Base-by-base conservation (phyloP, 345 rosid genomes). In the Citrus unshiu region DNA sequence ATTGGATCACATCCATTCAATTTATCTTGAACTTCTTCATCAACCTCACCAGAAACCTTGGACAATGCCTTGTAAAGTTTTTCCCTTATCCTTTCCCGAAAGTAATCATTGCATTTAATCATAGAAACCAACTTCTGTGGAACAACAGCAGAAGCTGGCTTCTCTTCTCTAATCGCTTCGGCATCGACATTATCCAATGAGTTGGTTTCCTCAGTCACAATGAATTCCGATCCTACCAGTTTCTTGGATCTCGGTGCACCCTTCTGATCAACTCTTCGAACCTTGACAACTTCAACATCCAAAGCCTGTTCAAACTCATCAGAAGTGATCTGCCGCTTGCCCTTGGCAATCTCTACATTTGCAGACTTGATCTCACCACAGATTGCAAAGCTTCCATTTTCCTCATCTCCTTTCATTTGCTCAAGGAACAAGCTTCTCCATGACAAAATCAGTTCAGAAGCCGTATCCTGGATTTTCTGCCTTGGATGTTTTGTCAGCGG, bases 401-500 rank as follows among this genome's bases (percentile, higher is more conserved):
- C 77, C 81, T 77, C 77, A 72, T 43, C 79, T 35, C 76, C 40
- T 37, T 7, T 83, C 14, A 86, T 73, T 86, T 88, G 86, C 35
- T 88, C 89, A 24, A 85, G 72, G 46, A 88, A 86, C 30, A 85
- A 70, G 74, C 66, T 80, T 81, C 87, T 88, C 88, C 91, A 88
- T 24, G 54, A 43, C 80, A 81, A 82, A 63, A 88, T 75, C 77
- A 86, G 71, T 58, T 83, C 82, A 18, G 82, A 76, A 46, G 88
- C 88, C 21, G 64, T 34, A 57, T 80, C 62, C 67, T 75, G 85
- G 59, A 88, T 85, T 75, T 83, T 79, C 79, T 83, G 78, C 81
- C 69, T 77, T 1, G 91, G 89, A 79, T 88, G 91, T 73, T 85
- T 88, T 24, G 89, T 87, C 58, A 86, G 86, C 39, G 86, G 74